These are phyloP conservation scores for Chaetomium sp. DNA, from an alignment of 2,329 filamentous ascomycete species.

Conservation along the genomic window DNA sequence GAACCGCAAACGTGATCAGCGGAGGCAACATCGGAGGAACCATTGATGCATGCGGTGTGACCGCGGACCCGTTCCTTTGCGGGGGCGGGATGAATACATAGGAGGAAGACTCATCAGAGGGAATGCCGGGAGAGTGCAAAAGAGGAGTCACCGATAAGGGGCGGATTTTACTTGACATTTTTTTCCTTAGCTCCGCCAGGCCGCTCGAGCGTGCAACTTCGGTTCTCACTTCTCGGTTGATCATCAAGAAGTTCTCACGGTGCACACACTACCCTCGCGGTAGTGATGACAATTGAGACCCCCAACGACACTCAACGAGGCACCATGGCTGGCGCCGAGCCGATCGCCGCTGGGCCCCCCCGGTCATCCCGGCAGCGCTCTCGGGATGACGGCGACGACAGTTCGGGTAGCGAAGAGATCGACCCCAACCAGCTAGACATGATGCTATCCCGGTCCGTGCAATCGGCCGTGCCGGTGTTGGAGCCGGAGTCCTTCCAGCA, in stretches of 20 bases:
- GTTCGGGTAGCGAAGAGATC: slow-evolving; percentile 22
- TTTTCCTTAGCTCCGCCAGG: too few relatives aligned
- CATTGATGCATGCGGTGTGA: too few relatives aligned
- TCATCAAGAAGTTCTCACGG: neutral
- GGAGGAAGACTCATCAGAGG: too few relatives aligned
- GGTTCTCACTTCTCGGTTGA: neutral
- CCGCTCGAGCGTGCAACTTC: too few relatives aligned
- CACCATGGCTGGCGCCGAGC: slow-evolving; percentile 2
- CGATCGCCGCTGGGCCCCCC: slow-evolving; percentile 1
- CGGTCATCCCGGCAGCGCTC: neutral
- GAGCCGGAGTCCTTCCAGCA: slow-evolving; percentile 37
- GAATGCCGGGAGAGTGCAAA: too few relatives aligned
- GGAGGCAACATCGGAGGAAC: slow-evolving; percentile 3
- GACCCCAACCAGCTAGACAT: slow-evolving; percentile 33
- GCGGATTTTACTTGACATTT: too few relatives aligned
- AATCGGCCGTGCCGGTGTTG: slow-evolving; percentile 32
- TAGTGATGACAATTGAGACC: neutral
- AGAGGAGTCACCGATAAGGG: neutral
- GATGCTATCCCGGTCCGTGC: slow-evolving; percentile 35
- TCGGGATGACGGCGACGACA: neutral
- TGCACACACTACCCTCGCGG: too few relatives aligned
- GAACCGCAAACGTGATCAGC: neutral
- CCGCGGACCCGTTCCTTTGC: too few relatives aligned
- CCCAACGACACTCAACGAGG: neutral
- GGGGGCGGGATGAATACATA: too few relatives aligned